Percentiles rank a stretch among this genome's conserved stretches.
These are phyloP conservation scores for Penicillium sp. DNA, from an alignment of 2,329 filamentous ascomycete genomes.

Conservation along the genomic window DNA sequence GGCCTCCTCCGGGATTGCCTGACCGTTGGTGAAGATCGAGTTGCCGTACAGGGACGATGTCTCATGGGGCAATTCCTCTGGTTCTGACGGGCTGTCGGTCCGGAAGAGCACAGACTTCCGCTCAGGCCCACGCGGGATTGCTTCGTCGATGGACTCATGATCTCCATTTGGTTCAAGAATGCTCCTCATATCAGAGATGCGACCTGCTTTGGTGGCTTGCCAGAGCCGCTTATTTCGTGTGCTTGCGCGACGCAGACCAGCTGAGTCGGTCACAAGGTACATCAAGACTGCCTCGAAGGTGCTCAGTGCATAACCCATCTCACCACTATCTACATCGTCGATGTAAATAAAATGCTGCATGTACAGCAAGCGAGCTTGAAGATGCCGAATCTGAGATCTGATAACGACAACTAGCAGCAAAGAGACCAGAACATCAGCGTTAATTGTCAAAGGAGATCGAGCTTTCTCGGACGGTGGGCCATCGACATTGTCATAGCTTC, in stretches of 20 bases:
- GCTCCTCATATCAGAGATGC: constrained; percentile 71
- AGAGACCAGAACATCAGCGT: constrained; percentile 92
- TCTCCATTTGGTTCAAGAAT: constrained; percentile 75
- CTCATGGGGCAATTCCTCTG: constrained; percentile 28
- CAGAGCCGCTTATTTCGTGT: constrained; percentile 83
- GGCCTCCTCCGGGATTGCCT: constrained; percentile 19
- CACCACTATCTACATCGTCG: constrained; percentile 93
- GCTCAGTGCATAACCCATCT: constrained; percentile 93
- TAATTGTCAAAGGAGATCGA: constrained; percentile 64
- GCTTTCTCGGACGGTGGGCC: constrained; percentile 56
- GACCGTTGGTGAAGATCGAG: constrained; percentile 25
- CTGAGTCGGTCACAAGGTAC: constrained; percentile 82
- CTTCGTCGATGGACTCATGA: constrained; percentile 41
- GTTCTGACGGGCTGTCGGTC: constrained; percentile 40
- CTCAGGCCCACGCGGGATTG: constrained; percentile 45
- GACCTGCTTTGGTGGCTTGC: constrained; percentile 80
- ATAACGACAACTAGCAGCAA: constrained; percentile 91
- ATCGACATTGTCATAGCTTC: constrained; percentile 46
- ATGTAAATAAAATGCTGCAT: constrained; percentile 98
- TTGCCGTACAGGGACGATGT: constrained; percentile 30
- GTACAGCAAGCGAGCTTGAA: constrained; percentile 88
- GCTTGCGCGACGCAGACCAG: constrained; percentile 79
- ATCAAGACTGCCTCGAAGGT: constrained; percentile 93
- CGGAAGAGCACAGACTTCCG: constrained; percentile 37
- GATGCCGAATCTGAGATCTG: constrained; percentile 79